Evolutionary conservation across 441 rosid species (phyloP), one percentile per base, ranked within the genome.

Genomic region (Adansonia madagascariensis): DNA sequence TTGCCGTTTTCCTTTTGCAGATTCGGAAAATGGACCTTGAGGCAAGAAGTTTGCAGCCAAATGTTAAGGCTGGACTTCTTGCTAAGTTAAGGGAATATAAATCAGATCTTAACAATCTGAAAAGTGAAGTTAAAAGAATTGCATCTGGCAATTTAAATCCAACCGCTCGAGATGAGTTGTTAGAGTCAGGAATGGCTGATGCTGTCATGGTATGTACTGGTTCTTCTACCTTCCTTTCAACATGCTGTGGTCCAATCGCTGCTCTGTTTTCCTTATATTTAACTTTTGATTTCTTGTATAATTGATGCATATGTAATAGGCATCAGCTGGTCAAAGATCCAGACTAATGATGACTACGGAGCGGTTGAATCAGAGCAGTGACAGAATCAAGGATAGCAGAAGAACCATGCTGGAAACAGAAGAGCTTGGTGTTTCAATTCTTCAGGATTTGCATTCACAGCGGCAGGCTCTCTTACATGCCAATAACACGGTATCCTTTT

Each of bases 351-450:
- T 83, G 84, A 79, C 97, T 15, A 94, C 99, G 0, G 99, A 84
- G 20, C 91, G 91, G 75, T 75, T 97, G 80, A 88, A 87, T 65
- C 86, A 88, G 1, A 78, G 92, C 55, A 79, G 91, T 56, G 97
- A 91, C 72, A 86, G 97, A 86, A 77, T 94, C 55, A 94, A 88
- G 85, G 98, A 94, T 49, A 80, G 99, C 82, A 90, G 95, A 82
- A 93, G 87, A 86, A 89, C 89, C 64, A 94, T 94, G 98, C 85
- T 93, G 80, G 99, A 97, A 84, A 97, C 98, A 20, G 99, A 97
- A 87, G 98, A 94, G 11, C 95, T 94, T 43, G 98, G 99, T 47
- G 99, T 97, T 78, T 97, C 99, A 9, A 86, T 94, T 86, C 98
- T 97, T 78, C 93, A 93, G 73, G 98, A 97, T 84, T 81, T 97